Conservation (phyloP, 202 grass and related monocot genomes). For the Cymbopogon flexuosus region DNA sequence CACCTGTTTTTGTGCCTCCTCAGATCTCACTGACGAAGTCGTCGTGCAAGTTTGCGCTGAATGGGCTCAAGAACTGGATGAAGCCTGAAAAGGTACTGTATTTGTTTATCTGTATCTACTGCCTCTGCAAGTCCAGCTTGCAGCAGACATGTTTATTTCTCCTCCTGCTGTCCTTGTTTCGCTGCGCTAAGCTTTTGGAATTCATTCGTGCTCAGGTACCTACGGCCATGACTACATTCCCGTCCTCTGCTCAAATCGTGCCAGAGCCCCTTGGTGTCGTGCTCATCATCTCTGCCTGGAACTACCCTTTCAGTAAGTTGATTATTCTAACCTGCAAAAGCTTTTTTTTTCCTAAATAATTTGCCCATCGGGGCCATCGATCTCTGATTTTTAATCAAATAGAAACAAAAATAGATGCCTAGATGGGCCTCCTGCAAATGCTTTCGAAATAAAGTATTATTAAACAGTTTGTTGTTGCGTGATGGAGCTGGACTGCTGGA, state of each 20-base stretch:
- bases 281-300: slow-evolving; percentile 18
- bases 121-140: not conserved
- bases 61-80: slow-evolving; percentile 82
- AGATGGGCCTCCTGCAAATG: too few relatives aligned
- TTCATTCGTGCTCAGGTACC: slow-evolving; percentile 45
- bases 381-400: too few relatives aligned
- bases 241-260: slow-evolving; percentile 69
- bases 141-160: not conserved
- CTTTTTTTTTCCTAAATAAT: too few relatives aligned
- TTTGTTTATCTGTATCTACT: not conserved
- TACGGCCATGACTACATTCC: slow-evolving; percentile 55
- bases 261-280: slow-evolving; percentile 79
- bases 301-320: too few relatives aligned
- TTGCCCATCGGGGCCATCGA: too few relatives aligned
- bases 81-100: slow-evolving; percentile 69
- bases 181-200: slow-evolving; percentile 2
- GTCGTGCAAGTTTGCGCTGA: slow-evolving; percentile 55
- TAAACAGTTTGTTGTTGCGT: too few relatives aligned
- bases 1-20: not conserved
- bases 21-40: slow-evolving; percentile 66
- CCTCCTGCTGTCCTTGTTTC: not conserved
- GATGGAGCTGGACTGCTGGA: too few relatives aligned
- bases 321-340: too few relatives aligned
- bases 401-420: too few relatives aligned
- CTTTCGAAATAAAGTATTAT: too few relatives aligned